Evolutionary conservation across 192 early-diverging fungal species (phyloP).

Genomic region (Gamsiella multidivaricata): DNA sequence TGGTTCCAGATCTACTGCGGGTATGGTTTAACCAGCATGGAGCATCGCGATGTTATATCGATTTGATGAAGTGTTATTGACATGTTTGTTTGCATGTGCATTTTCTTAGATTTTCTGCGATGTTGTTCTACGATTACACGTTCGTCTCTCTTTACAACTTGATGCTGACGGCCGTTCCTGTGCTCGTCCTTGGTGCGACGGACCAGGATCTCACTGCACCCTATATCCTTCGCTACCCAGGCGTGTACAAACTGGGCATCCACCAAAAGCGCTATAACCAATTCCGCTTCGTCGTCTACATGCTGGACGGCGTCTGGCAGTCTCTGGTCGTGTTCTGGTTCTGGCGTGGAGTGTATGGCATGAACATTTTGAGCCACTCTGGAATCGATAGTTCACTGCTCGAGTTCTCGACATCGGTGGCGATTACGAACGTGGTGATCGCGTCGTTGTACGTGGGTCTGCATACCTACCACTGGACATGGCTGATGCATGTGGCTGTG

Average conservation of each 20-base stretch:
- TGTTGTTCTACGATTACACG: constrained; percentile 93
- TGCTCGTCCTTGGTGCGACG: constrained; percentile 68
- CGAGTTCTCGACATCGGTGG: constrained; percentile 84
- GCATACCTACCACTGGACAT: constrained; percentile 90
- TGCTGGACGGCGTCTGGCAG: constrained; percentile 93
- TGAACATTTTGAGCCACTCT: constrained; percentile 15
- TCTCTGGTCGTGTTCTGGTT: constrained; percentile 89
- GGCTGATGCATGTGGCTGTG: constrained; percentile 74
- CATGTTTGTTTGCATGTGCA: not conserved
- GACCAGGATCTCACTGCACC: constrained; percentile 79
- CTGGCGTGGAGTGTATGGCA: constrained; percentile 71
- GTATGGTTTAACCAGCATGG: constrained; percentile 47
- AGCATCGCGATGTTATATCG: not conserved
- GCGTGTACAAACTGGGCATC: constrained; percentile 87
- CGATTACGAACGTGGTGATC: constrained; percentile 79
- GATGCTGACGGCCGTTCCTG: constrained; percentile 76
- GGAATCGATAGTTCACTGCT: constrained; percentile 57
- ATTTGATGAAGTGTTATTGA: too few relatives aligned
- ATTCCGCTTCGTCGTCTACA: constrained; percentile 86
- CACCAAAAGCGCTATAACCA: constrained; percentile 84
- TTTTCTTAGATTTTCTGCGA: constrained; percentile 74
- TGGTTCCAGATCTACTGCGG: constrained; percentile 96
- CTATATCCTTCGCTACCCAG: constrained; percentile 67
- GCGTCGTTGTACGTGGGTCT: constrained; percentile 85
- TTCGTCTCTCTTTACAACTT: constrained; percentile 92